Conservation (phyloP, 2,329 filamentous ascomycete genomes). For the Clarireedia sp. region DNA sequence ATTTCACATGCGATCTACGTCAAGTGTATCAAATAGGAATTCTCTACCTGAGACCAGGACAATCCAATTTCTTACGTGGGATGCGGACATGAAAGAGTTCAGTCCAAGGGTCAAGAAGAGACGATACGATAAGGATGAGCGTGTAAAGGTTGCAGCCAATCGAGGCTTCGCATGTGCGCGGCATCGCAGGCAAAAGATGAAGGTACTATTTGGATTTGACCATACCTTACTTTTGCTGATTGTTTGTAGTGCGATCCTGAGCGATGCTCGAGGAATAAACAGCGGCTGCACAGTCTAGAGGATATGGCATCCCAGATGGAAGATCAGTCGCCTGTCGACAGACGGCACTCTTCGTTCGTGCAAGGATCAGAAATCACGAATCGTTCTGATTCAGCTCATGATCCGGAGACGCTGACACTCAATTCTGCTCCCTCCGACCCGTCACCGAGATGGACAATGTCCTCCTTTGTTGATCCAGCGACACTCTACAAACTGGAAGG, state of each 20-base stretch:
- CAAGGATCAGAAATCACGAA: constrained; percentile 2
- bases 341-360: constrained; percentile 4
- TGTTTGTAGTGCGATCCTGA: constrained; percentile 8
- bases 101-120: constrained; percentile 11
- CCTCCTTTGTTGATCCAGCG: constrained; percentile 5
- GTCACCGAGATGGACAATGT: neutral
- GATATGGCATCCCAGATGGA: constrained; percentile 1
- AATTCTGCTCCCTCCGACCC: neutral
- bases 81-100: constrained; percentile 12
- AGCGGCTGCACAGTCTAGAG: constrained; percentile 4
- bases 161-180: constrained; percentile 16
- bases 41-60: constrained; percentile 5
- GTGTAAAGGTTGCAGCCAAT: constrained; percentile 15
- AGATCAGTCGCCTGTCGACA: neutral
- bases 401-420: neutral
- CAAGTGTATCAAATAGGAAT: neutral
- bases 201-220: constrained; percentile 4
- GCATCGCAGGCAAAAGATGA: constrained; percentile 15
- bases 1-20: constrained; percentile 1
- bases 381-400: neutral
- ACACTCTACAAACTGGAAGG: constrained; percentile 8
- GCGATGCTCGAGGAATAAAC: constrained; percentile 9
- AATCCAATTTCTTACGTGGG: constrained; percentile 8
- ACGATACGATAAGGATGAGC: constrained; percentile 13
- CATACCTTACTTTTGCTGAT: neutral